Evolutionary conservation across 2,329 filamentous ascomycete species (phyloP).

Genomic region (Pseudofabraea citricarpa): DNA sequence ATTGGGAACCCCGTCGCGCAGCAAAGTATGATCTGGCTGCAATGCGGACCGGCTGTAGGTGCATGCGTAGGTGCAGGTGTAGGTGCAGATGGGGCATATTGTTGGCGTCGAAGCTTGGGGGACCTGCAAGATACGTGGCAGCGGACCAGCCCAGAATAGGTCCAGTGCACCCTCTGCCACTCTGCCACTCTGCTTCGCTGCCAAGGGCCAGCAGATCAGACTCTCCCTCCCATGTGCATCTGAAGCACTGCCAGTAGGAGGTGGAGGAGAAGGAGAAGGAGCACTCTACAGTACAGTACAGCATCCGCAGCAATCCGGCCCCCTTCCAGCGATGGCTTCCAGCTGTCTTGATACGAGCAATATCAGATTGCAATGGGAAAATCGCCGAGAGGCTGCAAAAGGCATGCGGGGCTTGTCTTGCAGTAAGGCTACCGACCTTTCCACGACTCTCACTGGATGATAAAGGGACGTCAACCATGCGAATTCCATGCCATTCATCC

Average conservation of each 20-base stretch:
- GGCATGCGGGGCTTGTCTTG: neutral
- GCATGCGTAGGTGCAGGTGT: too few relatives aligned
- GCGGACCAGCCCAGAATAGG: neutral
- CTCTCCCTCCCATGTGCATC: neutral
- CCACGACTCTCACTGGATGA: neutral
- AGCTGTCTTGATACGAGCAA: neutral
- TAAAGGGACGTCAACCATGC: neutral
- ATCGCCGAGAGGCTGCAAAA: neutral
- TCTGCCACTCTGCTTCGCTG: too few relatives aligned
- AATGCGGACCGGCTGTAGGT: too few relatives aligned
- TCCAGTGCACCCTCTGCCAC: too few relatives aligned
- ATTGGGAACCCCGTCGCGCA: neutral
- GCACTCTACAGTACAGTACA: neutral
- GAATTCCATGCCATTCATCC: neutral
- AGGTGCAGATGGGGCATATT: slow-evolving; percentile 3
- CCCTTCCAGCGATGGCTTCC: neutral
- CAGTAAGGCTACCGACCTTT: neutral
- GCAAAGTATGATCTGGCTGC: slow-evolving; percentile 3
- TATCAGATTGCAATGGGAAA: neutral
- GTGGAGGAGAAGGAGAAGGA: too few relatives aligned
- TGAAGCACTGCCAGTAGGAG: too few relatives aligned
- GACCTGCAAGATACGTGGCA: slow-evolving; percentile 6
- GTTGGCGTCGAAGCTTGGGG: neutral
- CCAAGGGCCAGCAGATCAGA: neutral
- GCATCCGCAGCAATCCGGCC: neutral